A percentile compares a stretch with the other conserved stretches of the same genome.
phyloP scores from a whole-genome alignment of 768 basidiomycete species.

The Leccinum pellstonianum region DNA sequence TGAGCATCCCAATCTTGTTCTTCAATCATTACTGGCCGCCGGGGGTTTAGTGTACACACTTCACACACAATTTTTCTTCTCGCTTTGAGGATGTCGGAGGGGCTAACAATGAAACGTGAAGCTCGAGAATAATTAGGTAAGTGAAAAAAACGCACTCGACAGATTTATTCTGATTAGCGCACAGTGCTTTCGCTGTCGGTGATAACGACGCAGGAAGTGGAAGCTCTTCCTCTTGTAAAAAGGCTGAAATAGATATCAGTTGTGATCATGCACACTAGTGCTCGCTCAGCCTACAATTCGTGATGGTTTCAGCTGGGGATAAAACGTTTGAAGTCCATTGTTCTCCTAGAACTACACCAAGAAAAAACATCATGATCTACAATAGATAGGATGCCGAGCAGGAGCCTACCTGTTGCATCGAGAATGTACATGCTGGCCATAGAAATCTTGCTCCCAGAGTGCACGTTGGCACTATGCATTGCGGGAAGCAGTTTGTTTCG shows the following conservation, averaged over 20 bases:
- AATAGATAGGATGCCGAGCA: neutral
- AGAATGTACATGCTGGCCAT: constrained; percentile 54
- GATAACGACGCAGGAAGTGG: constrained; percentile 62
- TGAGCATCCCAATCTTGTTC: constrained; percentile 56
- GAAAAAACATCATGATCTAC: constrained; percentile 1
- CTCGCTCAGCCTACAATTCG: constrained; percentile 40
- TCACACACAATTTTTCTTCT: constrained; percentile 59
- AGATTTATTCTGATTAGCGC: constrained; percentile 43
- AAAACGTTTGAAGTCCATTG: constrained; percentile 59
- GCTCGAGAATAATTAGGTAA: neutral
- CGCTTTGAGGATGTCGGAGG: constrained; percentile 51
- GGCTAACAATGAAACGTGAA: constrained; percentile 42
- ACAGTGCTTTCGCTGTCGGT: constrained; percentile 49
- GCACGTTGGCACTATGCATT: constrained; percentile 46
- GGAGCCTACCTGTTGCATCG: constrained; percentile 61
- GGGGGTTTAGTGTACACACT: constrained; percentile 56
- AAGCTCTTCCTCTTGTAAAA: constrained; percentile 47
- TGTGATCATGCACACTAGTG: neutral
- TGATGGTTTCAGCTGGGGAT: constrained; percentile 47
- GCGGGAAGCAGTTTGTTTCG: constrained; percentile 84
- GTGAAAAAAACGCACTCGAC: constrained; percentile 41
- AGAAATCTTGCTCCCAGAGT: constrained; percentile 25
- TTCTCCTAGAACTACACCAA: constrained; percentile 45
- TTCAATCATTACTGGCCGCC: constrained; percentile 65
- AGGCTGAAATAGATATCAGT: constrained; percentile 37